Evolutionary conservation across 2,329 filamentous ascomycete species (phyloP), one percentile per base, ranked within the genome.

Genomic region (Rhinocladiella similis): DNA sequence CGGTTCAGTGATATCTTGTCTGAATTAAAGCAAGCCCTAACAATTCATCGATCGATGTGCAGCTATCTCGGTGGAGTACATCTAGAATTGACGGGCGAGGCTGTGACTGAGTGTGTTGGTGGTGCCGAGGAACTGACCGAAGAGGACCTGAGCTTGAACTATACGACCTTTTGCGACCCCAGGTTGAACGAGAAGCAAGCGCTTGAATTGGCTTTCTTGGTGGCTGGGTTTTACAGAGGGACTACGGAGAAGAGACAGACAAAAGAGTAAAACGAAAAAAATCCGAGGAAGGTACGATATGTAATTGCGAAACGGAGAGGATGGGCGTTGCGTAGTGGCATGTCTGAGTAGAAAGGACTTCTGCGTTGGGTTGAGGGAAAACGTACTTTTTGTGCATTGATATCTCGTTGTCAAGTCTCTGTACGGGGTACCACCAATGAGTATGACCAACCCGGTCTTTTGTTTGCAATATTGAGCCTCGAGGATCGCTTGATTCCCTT

Each of bases 151-250:
- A 88, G 88, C 2, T 83, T 91, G 63, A 92, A 96, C 68, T 99
- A 99, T 74, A 96, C 91, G 4, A 96, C 89, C 36, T 97, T 93
- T 78, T 99, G 94, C 72, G 94, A 99, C 72, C 94, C 94, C 4
- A 78, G 94, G 20, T 77, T 99, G 64, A 99, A 99, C 69, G 94
- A 97, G 81, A 97, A 97, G 77, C 94, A 99, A 78, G 92, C 94
- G 1, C 80, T 99, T 13, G 94, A 99, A 77, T 74, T 97, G 71
- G 92, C 94, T 0, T 99, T 99, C 72, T 75, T 97, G 67, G 87
- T 99, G 47, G 94, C 94, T 0, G 91, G 91, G 4, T 89, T 92
- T 68, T 94, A 85, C 67, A 74, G 83, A 12, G 77, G 80, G 43
- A 75, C 79, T 46, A 39, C 20, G 3, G 20, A 36, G 12, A 35